Percentiles rank a stretch among this genome's conserved stretches.
These are phyloP conservation scores for Kluyveromyces wickerhamii DNA, from an alignment of 805 yeast species.

Conservation along the genomic window DNA sequence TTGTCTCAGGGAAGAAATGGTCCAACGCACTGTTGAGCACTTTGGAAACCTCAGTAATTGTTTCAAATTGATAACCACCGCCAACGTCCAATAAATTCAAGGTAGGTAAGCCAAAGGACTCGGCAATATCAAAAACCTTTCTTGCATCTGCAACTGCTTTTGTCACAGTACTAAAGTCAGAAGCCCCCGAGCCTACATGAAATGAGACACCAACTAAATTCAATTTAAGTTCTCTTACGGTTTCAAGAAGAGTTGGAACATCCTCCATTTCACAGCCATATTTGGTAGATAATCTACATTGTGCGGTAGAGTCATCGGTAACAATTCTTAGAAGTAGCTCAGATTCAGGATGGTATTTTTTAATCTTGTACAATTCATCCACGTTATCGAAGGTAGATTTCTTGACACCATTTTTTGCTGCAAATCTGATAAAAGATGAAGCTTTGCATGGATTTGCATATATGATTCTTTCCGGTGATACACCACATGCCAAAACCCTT, in stretches of 20 bases:
- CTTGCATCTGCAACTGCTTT: constrained; percentile 70
- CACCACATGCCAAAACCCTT: constrained; percentile 51
- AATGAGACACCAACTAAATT: constrained; percentile 80
- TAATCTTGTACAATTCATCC: constrained; percentile 74
- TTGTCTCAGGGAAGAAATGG: constrained; percentile 46
- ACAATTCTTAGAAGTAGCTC: constrained; percentile 69
- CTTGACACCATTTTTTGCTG: constrained; percentile 46
- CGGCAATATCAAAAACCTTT: constrained; percentile 54
- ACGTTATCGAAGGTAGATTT: constrained; percentile 85
- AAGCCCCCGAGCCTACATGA: constrained; percentile 94
- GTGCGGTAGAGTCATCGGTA: constrained; percentile 84
- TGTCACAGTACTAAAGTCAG: constrained; percentile 55
- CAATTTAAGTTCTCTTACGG: constrained; percentile 55
- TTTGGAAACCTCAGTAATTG: constrained; percentile 51
- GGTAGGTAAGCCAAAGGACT: constrained; percentile 33
- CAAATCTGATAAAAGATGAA: constrained; percentile 69
- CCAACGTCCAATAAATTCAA: constrained; percentile 75
- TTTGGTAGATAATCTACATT: constrained; percentile 79
- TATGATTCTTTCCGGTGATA: constrained; percentile 58
- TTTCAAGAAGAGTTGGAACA: constrained; percentile 47
- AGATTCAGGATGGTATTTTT: constrained; percentile 58
- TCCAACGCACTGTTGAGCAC: constrained; percentile 51
- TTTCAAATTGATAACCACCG: constrained; percentile 75
- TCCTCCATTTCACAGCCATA: constrained; percentile 69
- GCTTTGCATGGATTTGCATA: constrained; percentile 95